Base-by-base conservation (phyloP, 2,329 filamentous ascomycete genomes). In the Geosmithia flava region DNA sequence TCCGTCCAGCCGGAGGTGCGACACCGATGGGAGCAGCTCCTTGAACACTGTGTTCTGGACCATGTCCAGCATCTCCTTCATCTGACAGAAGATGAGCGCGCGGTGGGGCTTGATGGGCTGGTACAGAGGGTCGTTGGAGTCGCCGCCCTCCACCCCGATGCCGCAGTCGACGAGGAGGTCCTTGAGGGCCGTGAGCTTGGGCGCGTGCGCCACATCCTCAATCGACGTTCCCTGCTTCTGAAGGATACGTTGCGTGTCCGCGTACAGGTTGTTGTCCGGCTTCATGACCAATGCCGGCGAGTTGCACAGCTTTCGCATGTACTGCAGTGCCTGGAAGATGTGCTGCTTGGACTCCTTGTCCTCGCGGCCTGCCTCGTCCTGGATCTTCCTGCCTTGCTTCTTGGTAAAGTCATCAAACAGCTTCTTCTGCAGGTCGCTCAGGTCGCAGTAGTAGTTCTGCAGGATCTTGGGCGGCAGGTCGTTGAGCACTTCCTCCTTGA, bases 51-150 rank as follows among this genome's bases (percentile, higher is more conserved):
- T 90, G 57, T 85, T 88, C 62, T 97, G 90, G 2, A 98, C 94
- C 80, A 98, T 97, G 64, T 98, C 93, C 20, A 98, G 76, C 94
- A 98, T 98, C 65, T 98, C 93, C 68, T 98, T 98, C 88, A 98
- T 96, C 64, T 98, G 93, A 59, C 93, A 98, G 74, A 98, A 98
- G 55, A 98, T 85, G 27, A 98, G 78, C 1, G 93, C 94, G 43
- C 93, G 87, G 62, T 98, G 93, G 29, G 91, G 93, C 52, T 93
- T 95, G 62, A 98, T 94, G 41, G 90, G 94, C 63, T 87, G 76
- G 58, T 81, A 81, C 16, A 81, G 68, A 2, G 77, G 76, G 51
- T 81, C 77, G 47, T 70, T 77, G 47, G 1, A 66, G 47, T 78
- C 76, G n/a, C 69, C 69, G 16, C 79, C 77, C 52, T 89, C 82